Evolutionary conservation across 2,329 filamentous ascomycete genomes (phyloP), one percentile per base, ranked within the genome.

Genomic region (Colletotrichum sp.): DNA sequence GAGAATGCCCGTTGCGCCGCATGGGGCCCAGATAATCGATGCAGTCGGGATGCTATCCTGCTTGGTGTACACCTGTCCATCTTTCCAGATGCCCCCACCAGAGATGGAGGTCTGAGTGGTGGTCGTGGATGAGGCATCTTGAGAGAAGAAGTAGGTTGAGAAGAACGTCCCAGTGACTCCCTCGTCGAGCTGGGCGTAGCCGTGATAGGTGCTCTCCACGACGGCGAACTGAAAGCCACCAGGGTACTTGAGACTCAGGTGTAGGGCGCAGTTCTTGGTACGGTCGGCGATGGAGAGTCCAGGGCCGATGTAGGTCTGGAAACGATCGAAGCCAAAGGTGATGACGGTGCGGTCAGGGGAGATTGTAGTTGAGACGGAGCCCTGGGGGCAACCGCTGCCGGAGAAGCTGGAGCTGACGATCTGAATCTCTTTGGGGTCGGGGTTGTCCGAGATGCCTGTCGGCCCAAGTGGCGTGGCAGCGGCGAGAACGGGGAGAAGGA

Each of bases 221-320:
- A 88, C 82, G 62, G 86, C 81, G 81, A 86, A 88, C 80, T 88
- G 86, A 82, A 87, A 88, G 75, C 87, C 87, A 52, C 86, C 85
- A 15, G 87, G 86, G 80, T 88, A 88, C 80, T 86, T 84, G 75
- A 88, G 84, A 80, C 83, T 86, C 73, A 88, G 79, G 80, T 88
- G 86, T 39, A 88, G 85, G 80, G 87, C 86, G 82, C 87, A 88
- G 84, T 88, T 88, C 85, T 88, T 88, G 80, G 83, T 84, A 78
- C 82, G 82, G 76, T 87, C 84, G 19, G 82, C 75, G 3, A 80
- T 77, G 69, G 74, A 73, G 63, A 82, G 84, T 63, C 83, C 85
- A n/a, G 86, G 86, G 4, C 87, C 87, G 73, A 87, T 88, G 81
- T 86, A 88, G 69, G 86, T 87, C 81, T 88, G 87, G 83, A 88